Evolutionary conservation across 768 basidiomycete genomes (phyloP).

Genomic region (Mycena galopus): DNA sequence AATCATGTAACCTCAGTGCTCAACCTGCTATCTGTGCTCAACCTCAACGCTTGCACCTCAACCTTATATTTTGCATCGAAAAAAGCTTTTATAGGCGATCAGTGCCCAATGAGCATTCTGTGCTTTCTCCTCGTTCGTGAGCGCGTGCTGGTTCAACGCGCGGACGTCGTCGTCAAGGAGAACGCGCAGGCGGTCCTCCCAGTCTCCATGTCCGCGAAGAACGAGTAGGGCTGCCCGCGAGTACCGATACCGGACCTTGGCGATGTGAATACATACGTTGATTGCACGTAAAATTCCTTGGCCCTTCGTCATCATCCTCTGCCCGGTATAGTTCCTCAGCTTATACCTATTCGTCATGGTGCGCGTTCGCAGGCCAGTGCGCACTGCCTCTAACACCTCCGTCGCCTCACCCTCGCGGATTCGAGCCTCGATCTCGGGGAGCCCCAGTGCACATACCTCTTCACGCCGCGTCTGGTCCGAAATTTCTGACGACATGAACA

Average conservation of each 20-base stretch:
- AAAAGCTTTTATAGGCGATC: no score
- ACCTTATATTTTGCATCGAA: no score
- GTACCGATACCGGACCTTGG: slow-evolving; percentile 1
- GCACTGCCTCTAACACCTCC: not conserved
- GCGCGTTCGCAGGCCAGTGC: not conserved
- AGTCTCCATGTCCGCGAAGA: not conserved
- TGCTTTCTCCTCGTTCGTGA: not conserved
- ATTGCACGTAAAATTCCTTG: not conserved
- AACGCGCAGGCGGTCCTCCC: slow-evolving; percentile 2
- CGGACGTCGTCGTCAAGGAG: slow-evolving; percentile 1
- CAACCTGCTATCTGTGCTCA: no score
- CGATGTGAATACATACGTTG: slow-evolving; percentile 2
- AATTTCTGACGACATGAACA: not conserved
- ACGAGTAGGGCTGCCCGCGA: not conserved
- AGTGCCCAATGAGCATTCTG: slow-evolving; percentile 3
- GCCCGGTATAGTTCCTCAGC: not conserved
- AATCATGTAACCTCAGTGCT: no score
- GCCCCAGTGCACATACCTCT: not conserved
- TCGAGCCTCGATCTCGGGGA: not conserved
- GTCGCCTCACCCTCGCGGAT: slow-evolving; percentile 4
- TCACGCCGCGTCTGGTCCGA: not conserved
- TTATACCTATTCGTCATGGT: slow-evolving; percentile 10
- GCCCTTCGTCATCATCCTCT: not conserved
- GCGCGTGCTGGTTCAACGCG: slow-evolving; percentile 1
- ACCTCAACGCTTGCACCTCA: no score